Evolutionary conservation across 768 basidiomycete genomes (phyloP).

Genomic region (Pholiota conissans): DNA sequence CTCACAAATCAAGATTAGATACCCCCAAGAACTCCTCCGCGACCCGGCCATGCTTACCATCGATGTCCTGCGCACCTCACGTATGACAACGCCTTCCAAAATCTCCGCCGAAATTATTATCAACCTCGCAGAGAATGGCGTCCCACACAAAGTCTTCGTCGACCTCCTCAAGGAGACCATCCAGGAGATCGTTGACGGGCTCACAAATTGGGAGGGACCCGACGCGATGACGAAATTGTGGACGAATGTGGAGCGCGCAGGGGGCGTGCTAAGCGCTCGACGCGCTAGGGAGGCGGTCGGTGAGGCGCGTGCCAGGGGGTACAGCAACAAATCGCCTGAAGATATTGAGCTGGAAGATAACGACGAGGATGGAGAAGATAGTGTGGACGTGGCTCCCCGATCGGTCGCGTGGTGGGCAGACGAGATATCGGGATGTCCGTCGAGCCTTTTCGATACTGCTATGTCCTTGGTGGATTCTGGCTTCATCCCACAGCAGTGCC

Average conservation of each 20-base stretch:
- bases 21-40: conserved; percentile 26
- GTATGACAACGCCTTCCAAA: conserved; percentile 42
- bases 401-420: conserved; percentile 74
- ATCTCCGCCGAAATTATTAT: conserved; percentile 61
- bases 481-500: conserved; percentile 48
- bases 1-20: conserved; percentile 49
- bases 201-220: conserved; percentile 46
- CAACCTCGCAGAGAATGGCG: conserved; percentile 66
- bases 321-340: conserved; percentile 42
- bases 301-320: conserved; percentile 45
- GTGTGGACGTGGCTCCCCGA: conserved; percentile 25
- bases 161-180: conserved; percentile 36
- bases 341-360: conserved; percentile 38
- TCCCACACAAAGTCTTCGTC: conserved; percentile 41
- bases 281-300: conserved; percentile 34
- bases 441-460: conserved; percentile 60
- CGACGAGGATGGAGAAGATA: conserved; percentile 33
- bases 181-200: conserved; percentile 30
- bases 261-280: conserved; percentile 37
- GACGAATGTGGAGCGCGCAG: conserved; percentile 35
- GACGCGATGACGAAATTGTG: conserved; percentile 45
- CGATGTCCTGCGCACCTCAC: conserved; percentile 52
- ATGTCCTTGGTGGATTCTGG: conserved; percentile 59
- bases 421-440: conserved; percentile 59
- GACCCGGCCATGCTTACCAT: conserved; percentile 46